These are phyloP conservation scores for Botrytis fragariae DNA, from an alignment of 2,329 filamentous ascomycete species.

Conservation along the genomic window DNA sequence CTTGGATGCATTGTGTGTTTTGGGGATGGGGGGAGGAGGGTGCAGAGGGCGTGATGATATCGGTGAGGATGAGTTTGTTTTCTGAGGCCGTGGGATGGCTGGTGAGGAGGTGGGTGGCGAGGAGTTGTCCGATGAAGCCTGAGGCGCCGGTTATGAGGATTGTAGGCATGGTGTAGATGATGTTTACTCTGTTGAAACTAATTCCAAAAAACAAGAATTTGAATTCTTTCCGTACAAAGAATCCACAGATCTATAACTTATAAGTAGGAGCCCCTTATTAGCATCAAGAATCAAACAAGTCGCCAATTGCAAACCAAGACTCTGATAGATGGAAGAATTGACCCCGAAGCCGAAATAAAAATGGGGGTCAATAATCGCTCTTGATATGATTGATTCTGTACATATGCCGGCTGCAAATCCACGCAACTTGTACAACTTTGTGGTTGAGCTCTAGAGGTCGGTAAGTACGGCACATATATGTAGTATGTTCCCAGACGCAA, in stretches of 20 bases:
- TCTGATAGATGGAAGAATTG: background rate
- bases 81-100: constrained; percentile 43
- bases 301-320: background rate
- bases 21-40: constrained; percentile 44
- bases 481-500: background rate
- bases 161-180: constrained; percentile 30
- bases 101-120: constrained; percentile 54
- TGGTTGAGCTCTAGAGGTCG: background rate
- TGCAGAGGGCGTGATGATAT: constrained; percentile 53
- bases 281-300: background rate
- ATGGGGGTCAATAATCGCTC: background rate
- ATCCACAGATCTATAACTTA: background rate
- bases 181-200: background rate
- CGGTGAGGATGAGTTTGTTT: constrained; percentile 51
- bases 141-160: constrained; percentile 63
- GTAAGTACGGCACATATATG: background rate
- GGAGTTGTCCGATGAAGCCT: constrained; percentile 63
- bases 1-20: constrained; percentile 34
- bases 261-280: background rate
- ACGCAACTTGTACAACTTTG: background rate
- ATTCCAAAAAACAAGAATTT: background rate
- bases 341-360: background rate
- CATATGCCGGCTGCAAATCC: background rate
- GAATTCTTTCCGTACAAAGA: background rate
- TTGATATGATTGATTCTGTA: background rate